Evolutionary conservation across 805 yeast genomes (phyloP).

Genomic region (Yarrowia sp.): DNA sequence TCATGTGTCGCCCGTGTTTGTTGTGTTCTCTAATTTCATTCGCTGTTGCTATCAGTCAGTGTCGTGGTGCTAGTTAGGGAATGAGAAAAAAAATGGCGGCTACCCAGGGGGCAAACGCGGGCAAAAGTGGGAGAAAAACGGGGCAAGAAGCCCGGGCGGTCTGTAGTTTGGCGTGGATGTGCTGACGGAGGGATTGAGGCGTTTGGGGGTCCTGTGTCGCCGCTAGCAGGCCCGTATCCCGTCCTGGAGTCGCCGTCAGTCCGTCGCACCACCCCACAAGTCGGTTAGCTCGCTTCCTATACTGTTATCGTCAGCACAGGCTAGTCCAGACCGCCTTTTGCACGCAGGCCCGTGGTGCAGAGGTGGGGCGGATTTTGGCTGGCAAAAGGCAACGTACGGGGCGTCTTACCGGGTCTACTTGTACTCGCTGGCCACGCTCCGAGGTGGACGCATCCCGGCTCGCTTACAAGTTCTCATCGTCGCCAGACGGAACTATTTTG

Average conservation of each 20-base stretch:
- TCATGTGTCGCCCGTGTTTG: no score
- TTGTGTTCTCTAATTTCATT: neutral
- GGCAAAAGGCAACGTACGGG: neutral
- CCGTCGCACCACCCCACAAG: neutral
- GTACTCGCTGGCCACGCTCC: neutral
- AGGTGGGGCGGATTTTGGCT: no score
- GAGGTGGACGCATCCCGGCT: neutral
- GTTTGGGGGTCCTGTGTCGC: no score
- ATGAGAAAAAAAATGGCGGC: neutral
- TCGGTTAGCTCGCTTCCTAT: neutral
- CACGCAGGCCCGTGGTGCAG: no score
- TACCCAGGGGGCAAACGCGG: no score
- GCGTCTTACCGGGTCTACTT: neutral
- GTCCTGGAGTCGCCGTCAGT: no score
- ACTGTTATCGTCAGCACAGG: neutral
- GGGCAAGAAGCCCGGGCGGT: no score
- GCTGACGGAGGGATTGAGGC: no score
- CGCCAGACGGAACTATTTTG: neutral
- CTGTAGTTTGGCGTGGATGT: no score
- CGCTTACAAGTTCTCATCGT: constrained; percentile 12
- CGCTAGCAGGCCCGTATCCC: no score
- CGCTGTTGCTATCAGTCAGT: neutral
- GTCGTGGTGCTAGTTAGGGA: neutral
- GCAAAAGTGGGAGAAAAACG: neutral
- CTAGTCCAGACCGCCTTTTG: constrained; percentile 8